Evolutionary conservation across 805 yeast species (phyloP), one percentile per base, ranked within the genome.

Genomic region (Sugiyamaella valdiviana): DNA sequence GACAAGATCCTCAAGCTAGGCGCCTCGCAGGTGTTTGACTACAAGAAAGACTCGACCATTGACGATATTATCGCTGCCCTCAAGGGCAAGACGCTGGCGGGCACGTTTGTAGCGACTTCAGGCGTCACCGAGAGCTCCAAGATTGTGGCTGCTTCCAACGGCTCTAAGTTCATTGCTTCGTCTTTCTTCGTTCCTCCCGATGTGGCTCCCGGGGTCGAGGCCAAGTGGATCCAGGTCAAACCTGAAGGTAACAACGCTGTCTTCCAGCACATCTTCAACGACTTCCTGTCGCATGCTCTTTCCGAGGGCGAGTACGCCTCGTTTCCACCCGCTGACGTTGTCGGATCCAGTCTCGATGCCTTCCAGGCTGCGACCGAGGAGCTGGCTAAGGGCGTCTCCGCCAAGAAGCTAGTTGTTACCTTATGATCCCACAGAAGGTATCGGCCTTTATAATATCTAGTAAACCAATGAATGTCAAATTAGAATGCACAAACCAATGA

Each of bases 21-120:
- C 54, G 82, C 81, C 21, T 74, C 71, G 51, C 68, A 65, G 26
- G 64, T 72, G n/a, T 66, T 76, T 48, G 82, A 80, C 56, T 57
- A 58, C 40, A 36, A 51, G 15, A 77, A 73, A 50, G 54, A 63
- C 0, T 72, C 73, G 50, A 75, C 72, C 48, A 57, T 71, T 47
- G 68, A 68, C 19, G 67, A 72, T 57, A 73, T 75, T 5, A 36
- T 37, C 1, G 20, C 16, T 5, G 17, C 15, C 22, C 36, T 44
- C 22, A 24, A 37, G 36, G 47, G 42, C n/a, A 36, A 44, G 15
- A 24, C 19, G 16, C 12, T 36, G 14, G 50, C 36, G 4, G 50
- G 50, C 6, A 29, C 45, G 10, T 21, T 41, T 19, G 39, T 22
- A n/a, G 37, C 23, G 5, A 9, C 15, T 2, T 6, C n/a, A 5